phyloP scores from a whole-genome alignment of 805 yeast species.

The Starmera caribaea region DNA sequence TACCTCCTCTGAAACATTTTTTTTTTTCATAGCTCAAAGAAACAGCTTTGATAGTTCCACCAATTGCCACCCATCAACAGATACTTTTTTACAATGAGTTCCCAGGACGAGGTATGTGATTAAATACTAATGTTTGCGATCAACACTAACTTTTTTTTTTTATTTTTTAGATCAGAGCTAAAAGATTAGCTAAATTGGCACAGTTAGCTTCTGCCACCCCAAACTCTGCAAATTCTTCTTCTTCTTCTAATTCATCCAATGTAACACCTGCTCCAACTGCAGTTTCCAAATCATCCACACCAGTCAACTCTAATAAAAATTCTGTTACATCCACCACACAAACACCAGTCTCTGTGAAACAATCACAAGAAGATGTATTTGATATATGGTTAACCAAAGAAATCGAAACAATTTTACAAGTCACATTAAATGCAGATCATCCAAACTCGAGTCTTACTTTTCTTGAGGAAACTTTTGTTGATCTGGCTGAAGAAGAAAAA shows the following conservation, averaged over 20 bases:
- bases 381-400: constrained; percentile 4
- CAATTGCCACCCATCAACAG: too few relatives aligned
- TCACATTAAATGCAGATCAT: constrained; percentile 12
- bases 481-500: constrained; percentile 11
- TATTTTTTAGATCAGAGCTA: constrained; percentile 24
- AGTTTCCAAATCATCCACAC: too few relatives aligned
- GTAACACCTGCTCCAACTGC: not conserved
- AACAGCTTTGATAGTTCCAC: too few relatives aligned
- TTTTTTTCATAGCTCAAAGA: too few relatives aligned
- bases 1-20: too few relatives aligned
- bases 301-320: not conserved
- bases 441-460: constrained; percentile 5
- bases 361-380: constrained; percentile 1
- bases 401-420: constrained; percentile 10
- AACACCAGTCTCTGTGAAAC: not conserved
- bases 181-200: constrained; percentile 17
- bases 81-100: not conserved
- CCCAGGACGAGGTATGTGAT: not conserved
- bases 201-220: not conserved
- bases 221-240: not conserved
- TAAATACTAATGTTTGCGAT: not conserved
- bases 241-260: not conserved
- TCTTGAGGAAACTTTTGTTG: constrained; percentile 15
- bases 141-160: not conserved
- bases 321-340: not conserved